These are phyloP conservation scores for Saitoella complicata DNA, from an alignment of 805 yeast species.

Conservation along the genomic window DNA sequence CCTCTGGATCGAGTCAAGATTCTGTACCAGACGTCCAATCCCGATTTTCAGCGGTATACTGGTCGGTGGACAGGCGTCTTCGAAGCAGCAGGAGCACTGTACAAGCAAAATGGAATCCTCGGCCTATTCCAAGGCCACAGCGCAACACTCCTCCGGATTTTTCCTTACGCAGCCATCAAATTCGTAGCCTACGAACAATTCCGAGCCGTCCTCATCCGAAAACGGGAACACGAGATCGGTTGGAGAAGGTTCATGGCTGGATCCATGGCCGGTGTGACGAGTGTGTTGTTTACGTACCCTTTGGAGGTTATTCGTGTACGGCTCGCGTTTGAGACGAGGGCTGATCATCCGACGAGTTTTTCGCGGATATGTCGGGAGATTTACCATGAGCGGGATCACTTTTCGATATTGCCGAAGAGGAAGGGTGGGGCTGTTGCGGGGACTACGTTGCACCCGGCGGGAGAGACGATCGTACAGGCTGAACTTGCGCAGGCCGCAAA, in stretches of 20 bases:
- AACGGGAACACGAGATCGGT: conserved; percentile 59
- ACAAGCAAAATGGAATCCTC: conserved; percentile 46
- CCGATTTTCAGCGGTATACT: conserved; percentile 63
- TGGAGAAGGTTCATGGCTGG: conserved; percentile 73
- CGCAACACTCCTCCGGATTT: conserved; percentile 75
- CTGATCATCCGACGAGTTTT: conserved; percentile 7
- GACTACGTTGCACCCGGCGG: no score
- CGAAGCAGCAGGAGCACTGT: conserved; percentile 54
- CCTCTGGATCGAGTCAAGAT: conserved; percentile 92
- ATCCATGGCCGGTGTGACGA: conserved; percentile 71
- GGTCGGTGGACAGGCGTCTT: conserved; percentile 68
- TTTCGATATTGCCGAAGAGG: not conserved
- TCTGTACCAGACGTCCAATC: conserved; percentile 85
- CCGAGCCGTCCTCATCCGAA: conserved; percentile 61
- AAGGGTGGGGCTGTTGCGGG: not conserved
- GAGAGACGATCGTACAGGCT: not conserved
- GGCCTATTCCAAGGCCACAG: conserved; percentile 95
- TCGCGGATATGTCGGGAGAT: conserved; percentile 6
- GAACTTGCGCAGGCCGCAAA: not conserved
- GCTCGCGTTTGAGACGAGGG: conserved; percentile 68
- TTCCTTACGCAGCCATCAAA: conserved; percentile 94
- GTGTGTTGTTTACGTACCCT: conserved; percentile 79
- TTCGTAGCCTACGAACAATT: conserved; percentile 94
- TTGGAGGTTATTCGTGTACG: conserved; percentile 80
- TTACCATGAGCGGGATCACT: conserved; percentile 2